Percentiles rank a stretch among this genome's conserved stretches.
These are phyloP conservation scores for Suhomyces bolitotheri DNA, from an alignment of 1,139 yeast genomes.

Conservation along the genomic window DNA sequence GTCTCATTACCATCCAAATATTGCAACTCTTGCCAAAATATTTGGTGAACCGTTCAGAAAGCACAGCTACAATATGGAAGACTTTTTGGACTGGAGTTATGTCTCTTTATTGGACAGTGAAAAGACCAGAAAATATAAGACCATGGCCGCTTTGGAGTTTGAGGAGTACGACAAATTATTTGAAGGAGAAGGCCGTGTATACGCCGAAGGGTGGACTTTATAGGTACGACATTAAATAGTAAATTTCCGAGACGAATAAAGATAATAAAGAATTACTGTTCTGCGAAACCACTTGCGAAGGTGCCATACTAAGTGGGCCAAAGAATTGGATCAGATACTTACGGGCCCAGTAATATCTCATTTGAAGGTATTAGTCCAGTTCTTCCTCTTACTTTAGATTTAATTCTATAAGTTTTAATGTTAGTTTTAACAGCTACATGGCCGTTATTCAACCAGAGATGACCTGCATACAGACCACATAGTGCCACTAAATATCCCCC, in stretches of 20 bases:
- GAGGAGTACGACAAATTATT: constrained; percentile 56
- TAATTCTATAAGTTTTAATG: no score
- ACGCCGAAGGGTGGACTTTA: constrained; percentile 19
- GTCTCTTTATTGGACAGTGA: constrained; percentile 75
- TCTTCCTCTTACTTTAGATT: no score
- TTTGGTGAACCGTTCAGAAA: constrained; percentile 89
- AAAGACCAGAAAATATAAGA: constrained; percentile 63
- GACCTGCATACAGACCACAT: no score
- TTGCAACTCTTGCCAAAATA: constrained; percentile 86
- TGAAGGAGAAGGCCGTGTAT: constrained; percentile 17
- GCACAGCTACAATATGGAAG: constrained; percentile 85
- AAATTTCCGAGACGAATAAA: background rate
- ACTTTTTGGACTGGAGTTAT: constrained; percentile 91
- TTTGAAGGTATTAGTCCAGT: no score
- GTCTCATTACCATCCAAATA: constrained; percentile 94
- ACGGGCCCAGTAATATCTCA: no score
- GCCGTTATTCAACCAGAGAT: no score
- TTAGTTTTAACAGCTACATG: no score
- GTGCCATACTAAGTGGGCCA: no score
- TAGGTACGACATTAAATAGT: background rate
- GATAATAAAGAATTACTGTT: no score
- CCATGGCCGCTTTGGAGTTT: constrained; percentile 76
- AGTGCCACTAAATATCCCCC: constrained; percentile 25
- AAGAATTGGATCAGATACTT: no score
- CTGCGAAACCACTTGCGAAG: no score